Conservation (phyloP, 495 filamentous ascomycete genomes). For the Opeltia flavorubescens region DNA sequence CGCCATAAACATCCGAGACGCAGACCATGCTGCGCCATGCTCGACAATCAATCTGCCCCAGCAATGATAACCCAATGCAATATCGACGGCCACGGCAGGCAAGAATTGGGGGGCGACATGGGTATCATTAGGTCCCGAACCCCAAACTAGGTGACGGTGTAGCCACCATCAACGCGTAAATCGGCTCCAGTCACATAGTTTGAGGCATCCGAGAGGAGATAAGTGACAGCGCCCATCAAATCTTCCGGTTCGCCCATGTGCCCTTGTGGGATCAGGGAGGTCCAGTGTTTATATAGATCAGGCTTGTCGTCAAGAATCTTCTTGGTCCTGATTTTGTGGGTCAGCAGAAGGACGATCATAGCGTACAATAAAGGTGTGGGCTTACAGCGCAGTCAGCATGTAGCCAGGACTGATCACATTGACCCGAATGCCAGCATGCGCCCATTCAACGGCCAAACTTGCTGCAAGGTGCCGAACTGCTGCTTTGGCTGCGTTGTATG, state of each 20-base stretch:
- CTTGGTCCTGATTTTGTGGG: constrained; percentile 47
- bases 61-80: too few relatives aligned
- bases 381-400: constrained; percentile 84
- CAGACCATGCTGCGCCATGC: too few relatives aligned
- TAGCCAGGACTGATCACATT: constrained; percentile 89
- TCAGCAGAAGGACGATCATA: constrained; percentile 4
- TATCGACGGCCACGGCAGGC: too few relatives aligned
- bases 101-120: too few relatives aligned
- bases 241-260: constrained; percentile 89
- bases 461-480: constrained; percentile 72
- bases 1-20: too few relatives aligned
- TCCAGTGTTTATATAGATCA: constrained; percentile 77
- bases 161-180: constrained; percentile 80
- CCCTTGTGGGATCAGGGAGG: constrained; percentile 74
- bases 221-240: constrained; percentile 85
- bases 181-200: constrained; percentile 83
- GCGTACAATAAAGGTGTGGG: constrained; percentile 16
- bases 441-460: constrained; percentile 82
- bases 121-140: too few relatives aligned
- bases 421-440: constrained; percentile 66
- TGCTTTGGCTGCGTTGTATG: constrained; percentile 83
- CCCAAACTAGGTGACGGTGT: constrained; percentile 78
- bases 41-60: too few relatives aligned
- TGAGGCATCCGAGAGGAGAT: constrained; percentile 74
- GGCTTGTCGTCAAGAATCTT: constrained; percentile 91